Evolutionary conservation across 805 yeast species (phyloP), one percentile per base, ranked within the genome.

Genomic region (Helenozyma rhizophorensis): DNA sequence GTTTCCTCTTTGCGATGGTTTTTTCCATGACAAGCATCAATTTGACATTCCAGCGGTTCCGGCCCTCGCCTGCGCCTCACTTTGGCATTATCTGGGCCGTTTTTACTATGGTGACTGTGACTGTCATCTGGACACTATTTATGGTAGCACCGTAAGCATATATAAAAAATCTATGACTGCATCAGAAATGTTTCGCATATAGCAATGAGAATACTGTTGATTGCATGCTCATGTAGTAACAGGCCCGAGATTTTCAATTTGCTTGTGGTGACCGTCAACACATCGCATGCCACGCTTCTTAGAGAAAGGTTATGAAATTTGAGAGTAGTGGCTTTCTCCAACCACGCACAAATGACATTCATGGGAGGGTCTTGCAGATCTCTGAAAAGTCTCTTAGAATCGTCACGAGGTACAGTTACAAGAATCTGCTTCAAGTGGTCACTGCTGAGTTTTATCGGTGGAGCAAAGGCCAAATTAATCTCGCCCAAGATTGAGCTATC

Each of bases 11-110:
- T 10, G 53, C 68, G 8, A 42, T 64, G 32, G 39, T 59, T 6
- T 54, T 61, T 36, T 53, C 66, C 34, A 42, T 63, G 50, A 40
- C 58, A 9, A 57, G 68, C 42, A 53, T 65, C 23, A 58, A 57
- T 40, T 45, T 66, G 26, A 53, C 49, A 34, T 53, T 54, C 31
- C 60, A 53, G 39, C 49, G 70, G 23, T 55, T 55, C 30, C 39
- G 47, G 17, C 42, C 43, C 1, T 46, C 62, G 3, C 65, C 67
- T 2, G 25, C 42, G 9, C 39, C 46, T 13, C 62, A 56, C 34
- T 27, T 48, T 8, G 36, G 46, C 18, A 36, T 54, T 25, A 38
- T 54, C 4, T 56, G 60, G 60, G 37, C 50, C 11, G 55, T 54
- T 3, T 47, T 53, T 25, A 27, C 43, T 3, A 42, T 51, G 23